Evolutionary conservation across 352 stramenopile genomes (phyloP), one percentile per base, ranked within the genome.

Genomic region (Halophytophthora batemanensis): DNA sequence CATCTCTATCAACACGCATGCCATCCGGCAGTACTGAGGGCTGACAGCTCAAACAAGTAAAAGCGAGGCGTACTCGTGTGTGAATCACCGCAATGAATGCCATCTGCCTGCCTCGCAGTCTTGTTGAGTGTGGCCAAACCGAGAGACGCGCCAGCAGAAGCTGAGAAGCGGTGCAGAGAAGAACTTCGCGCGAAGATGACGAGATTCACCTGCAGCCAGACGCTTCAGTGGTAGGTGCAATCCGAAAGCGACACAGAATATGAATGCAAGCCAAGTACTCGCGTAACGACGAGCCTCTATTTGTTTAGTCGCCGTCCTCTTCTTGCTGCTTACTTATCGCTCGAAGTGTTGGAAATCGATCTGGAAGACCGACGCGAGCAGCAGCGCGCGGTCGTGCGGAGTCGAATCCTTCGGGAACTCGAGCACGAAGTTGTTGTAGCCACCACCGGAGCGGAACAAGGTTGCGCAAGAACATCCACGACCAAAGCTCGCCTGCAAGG

Each of bases 311-410:
- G 15, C 33, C n/a, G 33, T 13, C 25, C 40, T 29, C 17, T 15
- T 37, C 18, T 33, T 45, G 13, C 15, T 33, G 50, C 33, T 52
- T 43, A 61, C 17, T 65, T 34, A n/a, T 13, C 45, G 45, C 58
- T 89, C 75, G 36, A 87, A 89, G 45, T 69, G 49, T 33, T 74
- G 46, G 63, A 83, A 86, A 37, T 89, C 75, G 36, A 89, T 43
- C 34, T 81, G 69, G 48, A 86, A 84, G 14, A 86, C 56, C 41
- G 71, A 69, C 22, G 72, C 77, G 29, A 89, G 47, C 42, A 87
- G 56, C 19, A 89, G 53, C 31, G 74, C 69, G 35, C 74, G 74
- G 37, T 89, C 69, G 33, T 80, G 64, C 0, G 71, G 49, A 6
- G 73, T 82, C 17, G 77, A 71, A 28, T 82, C 74, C 28, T 56